Evolutionary conservation across 768 basidiomycete genomes (phyloP), one percentile per base, ranked within the genome.

Genomic region (Lenzites betulinus): DNA sequence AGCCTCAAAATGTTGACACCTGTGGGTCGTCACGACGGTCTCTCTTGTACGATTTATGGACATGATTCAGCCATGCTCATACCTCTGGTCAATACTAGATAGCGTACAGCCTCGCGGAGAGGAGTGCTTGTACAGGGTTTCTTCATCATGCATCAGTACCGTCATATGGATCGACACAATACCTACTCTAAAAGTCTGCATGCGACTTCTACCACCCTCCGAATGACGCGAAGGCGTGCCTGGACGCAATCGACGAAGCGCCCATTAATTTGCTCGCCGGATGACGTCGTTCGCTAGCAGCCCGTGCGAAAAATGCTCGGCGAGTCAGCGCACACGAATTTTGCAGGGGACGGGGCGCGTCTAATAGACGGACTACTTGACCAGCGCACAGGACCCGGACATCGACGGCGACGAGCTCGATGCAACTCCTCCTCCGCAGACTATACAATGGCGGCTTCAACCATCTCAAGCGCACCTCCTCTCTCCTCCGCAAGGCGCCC

Each of bases 401-500:
- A 11, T 33, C 30, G 5, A 25, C 16, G 5, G 7, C 22, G 36
- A 22, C 23, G 26, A 15, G 26, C 41, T 62, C 60, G 43, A 70
- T 70, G 70, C 65, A 67, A 58, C 53, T 69, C 54, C 66, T 69
- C 55, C 46, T 64, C 28, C 70, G 70, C 54, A 63, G 70, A 46
- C 65, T 70, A 42, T 70, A 70, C 63, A 70, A 70, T 61, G 70
- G 70, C 62, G 70, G 70, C 48, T 70, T 70, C 66, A 69, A 70
- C 66, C 70, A 70, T 46, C 70, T 70, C 67, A 69, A 67, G 52
- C 59, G 70, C 33, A 66, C 70, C 18, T 62, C 62, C 23, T 67
- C 63, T 2, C 67, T 70, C 60, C 57, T 70, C 43, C 58, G 67
- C 51, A 65, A 68, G 53, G 64, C 66, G 0, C 67, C 67, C 13